Evolutionary conservation across 768 basidiomycete species (phyloP).

Genomic region (Termitomyces sp.): DNA sequence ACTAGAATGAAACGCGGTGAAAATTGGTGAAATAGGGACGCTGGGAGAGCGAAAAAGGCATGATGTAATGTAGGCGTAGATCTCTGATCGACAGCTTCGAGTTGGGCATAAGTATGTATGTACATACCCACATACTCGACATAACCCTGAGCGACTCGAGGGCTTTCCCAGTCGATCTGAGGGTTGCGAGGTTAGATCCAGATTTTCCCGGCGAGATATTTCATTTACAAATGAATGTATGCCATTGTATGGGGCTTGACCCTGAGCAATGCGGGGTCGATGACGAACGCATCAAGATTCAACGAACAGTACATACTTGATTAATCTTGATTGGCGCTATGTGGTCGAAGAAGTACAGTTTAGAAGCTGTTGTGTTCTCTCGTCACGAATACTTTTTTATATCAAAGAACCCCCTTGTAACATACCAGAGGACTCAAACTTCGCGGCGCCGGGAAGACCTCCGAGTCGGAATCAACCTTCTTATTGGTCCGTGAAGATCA

Average conservation of each 20-base stretch:
- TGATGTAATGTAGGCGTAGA: no score
- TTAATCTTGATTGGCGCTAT: background rate
- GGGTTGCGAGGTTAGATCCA: no score
- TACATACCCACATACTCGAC: no score
- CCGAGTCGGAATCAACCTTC: conserved; percentile 1
- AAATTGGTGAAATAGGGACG: no score
- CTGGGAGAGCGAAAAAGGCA: no score
- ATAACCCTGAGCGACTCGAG: background rate
- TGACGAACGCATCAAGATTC: no score
- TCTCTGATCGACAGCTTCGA: no score
- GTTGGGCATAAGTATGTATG: no score
- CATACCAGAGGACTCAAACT: background rate
- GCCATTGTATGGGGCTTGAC: background rate
- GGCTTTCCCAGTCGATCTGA: no score
- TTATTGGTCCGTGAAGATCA: background rate
- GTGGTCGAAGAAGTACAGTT: background rate
- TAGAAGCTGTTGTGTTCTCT: background rate
- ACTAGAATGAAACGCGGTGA: no score
- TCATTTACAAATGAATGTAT: background rate
- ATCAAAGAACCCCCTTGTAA: background rate
- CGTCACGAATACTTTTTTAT: background rate
- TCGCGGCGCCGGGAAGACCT: background rate
- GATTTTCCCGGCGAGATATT: background rate
- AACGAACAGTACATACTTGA: background rate
- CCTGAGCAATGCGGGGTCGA: background rate